Base-by-base conservation (phyloP, 441 rosid species). In the Pelargonium citronellum region DNA sequence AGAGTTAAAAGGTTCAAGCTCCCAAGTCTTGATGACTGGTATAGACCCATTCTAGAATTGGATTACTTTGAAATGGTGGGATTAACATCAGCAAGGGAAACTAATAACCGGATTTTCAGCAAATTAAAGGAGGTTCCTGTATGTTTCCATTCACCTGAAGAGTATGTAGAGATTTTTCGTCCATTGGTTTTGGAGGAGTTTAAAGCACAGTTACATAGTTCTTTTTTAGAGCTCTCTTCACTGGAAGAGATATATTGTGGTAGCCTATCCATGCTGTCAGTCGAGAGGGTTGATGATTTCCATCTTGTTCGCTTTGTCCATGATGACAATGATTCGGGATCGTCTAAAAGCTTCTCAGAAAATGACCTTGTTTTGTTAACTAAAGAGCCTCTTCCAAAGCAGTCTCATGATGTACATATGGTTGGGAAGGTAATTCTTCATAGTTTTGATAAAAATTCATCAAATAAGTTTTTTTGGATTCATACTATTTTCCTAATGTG, bases 141-240 rank as follows among this genome's bases (percentile, higher is more conserved):
- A 70, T 89, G 87, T 69, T 95, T 95, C 81, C 81, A 80, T 72
- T 88, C 98, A 74, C 87, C 95, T 78, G 94, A 89, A 70, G 89
- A 95, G 57, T 95, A 91, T 78, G 77, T 95, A 19, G 82, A 81
- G 60, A 86, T 91, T 77, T 95, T 92, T 73, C 94, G 86, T 74
- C 99, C 99, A 12, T 82, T 95, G 81, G 92, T 95, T 75, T 76
- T 95, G 78, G 97, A 95, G 85, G 99, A 95, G 85, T 95, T 95
- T 73, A 95, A 88, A 84, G 99, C 99, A 71, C 99, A 95, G 80
- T 80, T 95, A 69, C 83, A 81, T 72, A 88, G 86, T 83, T 87
- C 92, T 74, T 92, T 85, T 80, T 79, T 82, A 71, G 98, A 92
- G 79, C 82, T 88, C 84, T 89, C 97, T 60, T 92, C 99, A 64